Conservation (phyloP, 192 early-diverging fungal genomes). For the Coemansia sp. region DNA sequence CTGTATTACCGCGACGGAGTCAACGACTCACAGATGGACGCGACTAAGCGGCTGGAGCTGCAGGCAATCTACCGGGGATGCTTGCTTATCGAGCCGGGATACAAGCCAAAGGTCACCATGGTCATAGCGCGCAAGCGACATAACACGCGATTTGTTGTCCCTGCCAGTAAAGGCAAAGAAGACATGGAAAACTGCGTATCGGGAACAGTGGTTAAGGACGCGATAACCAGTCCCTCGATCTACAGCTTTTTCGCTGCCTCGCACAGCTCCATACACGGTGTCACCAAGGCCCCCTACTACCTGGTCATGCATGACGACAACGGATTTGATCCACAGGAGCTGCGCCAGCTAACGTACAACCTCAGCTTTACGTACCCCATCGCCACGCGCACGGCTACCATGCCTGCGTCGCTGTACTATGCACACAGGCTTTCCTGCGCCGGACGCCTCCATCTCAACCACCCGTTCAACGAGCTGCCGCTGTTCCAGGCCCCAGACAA, state of each 20-base stretch:
- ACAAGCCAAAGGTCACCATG: conserved; percentile 20
- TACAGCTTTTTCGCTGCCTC: conserved; percentile 28
- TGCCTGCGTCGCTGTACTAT: conserved; percentile 45
- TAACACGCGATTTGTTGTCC: conserved; percentile 19
- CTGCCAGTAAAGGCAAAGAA: background rate
- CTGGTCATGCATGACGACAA: conserved; percentile 41
- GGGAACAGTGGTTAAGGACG: conserved; percentile 19
- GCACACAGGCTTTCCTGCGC: conserved; percentile 32
- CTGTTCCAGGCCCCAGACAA: background rate
- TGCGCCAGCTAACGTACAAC: conserved; percentile 20
- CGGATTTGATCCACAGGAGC: background rate
- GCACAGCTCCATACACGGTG: conserved; percentile 26
- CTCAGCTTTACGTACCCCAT: conserved; percentile 38
- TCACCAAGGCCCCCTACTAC: conserved; percentile 22
- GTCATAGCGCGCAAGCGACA: conserved; percentile 38
- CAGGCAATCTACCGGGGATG: conserved; percentile 20
- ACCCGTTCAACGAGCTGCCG: conserved; percentile 9
- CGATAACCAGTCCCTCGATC: conserved; percentile 4
- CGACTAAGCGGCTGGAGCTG: conserved; percentile 28
- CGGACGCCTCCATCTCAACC: conserved; percentile 29
- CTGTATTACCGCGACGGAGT: conserved; percentile 62
- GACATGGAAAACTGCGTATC: conserved; percentile 20
- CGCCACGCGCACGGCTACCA: conserved; percentile 13
- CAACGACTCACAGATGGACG: conserved; percentile 27
- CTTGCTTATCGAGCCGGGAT: conserved; percentile 15